Conservation (phyloP, 208 protist species). For the Trypanosoma conorhini region DNA sequence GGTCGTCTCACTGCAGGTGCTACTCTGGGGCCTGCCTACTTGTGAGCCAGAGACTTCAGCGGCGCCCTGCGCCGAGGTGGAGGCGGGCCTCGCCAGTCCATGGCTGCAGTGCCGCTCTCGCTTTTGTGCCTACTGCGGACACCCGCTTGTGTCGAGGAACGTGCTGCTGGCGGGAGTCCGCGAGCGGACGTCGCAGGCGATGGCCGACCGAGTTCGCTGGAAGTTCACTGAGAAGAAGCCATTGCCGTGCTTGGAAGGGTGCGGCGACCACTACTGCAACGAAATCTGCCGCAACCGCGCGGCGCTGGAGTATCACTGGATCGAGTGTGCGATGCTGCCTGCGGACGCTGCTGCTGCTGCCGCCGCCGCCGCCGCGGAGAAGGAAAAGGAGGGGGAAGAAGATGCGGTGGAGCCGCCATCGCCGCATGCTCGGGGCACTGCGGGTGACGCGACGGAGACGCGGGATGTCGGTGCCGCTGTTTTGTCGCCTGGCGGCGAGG, state of each 20-base stretch:
- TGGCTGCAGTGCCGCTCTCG: constrained; percentile 1
- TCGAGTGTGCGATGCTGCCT: constrained; percentile 29
- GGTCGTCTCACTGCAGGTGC: constrained; percentile 8
- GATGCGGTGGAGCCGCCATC: too few species aligned
- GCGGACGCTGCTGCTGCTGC: background rate
- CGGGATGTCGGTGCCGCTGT: background rate
- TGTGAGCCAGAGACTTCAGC: background rate
- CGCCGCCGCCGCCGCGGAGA: background rate
- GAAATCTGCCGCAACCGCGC: constrained; percentile 38
- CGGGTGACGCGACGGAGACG: background rate
- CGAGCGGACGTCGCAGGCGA: constrained; percentile 1
- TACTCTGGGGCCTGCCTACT: background rate
- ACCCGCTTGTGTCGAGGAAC: constrained; percentile 11
- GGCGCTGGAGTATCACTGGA: constrained; percentile 40
- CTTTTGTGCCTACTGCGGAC: constrained; percentile 24
- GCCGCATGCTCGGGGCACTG: background rate
- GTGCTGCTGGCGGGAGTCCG: constrained; percentile 9
- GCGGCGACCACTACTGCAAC: constrained; percentile 42
- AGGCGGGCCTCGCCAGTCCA: background rate
- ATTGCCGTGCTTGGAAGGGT: constrained; percentile 28
- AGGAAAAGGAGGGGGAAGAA: background rate
- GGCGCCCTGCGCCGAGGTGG: background rate
- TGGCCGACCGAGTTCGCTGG: constrained; percentile 11
- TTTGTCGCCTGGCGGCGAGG: background rate
- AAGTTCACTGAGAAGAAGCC: constrained; percentile 9